phyloP scores from a whole-genome alignment of 2,329 filamentous ascomycete genomes.

The Stachybotrys chlorohalonatus region DNA sequence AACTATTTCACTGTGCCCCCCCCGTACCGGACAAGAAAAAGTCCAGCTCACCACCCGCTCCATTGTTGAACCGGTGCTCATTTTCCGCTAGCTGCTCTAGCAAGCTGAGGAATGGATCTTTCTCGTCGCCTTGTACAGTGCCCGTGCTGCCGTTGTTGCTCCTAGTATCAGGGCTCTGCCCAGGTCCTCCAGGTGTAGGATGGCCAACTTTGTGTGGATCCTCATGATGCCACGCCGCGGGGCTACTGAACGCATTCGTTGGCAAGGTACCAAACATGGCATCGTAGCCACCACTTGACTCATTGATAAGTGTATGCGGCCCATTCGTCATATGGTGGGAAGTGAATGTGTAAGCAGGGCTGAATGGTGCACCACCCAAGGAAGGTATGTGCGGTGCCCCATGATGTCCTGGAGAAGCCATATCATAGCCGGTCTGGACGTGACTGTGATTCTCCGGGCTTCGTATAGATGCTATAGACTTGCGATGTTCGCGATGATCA shows the following conservation, averaged over 20 bases:
- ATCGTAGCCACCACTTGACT: constrained; percentile 35
- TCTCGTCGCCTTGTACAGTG: constrained; percentile 50
- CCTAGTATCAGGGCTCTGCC: constrained; percentile 33
- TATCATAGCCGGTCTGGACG: constrained; percentile 20
- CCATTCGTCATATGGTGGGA: constrained; percentile 18
- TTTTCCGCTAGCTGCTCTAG: constrained; percentile 78
- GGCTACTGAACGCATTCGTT: constrained; percentile 43
- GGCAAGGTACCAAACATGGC: constrained; percentile 51
- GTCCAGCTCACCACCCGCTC: constrained; percentile 65
- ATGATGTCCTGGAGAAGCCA: constrained; percentile 19
- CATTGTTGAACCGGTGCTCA: constrained; percentile 50
- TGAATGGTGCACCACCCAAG: constrained; percentile 25
- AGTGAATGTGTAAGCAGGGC: constrained; percentile 31
- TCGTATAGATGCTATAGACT: constrained; percentile 17
- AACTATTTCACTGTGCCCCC: not conserved
- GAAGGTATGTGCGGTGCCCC: constrained; percentile 15
- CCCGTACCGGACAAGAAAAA: constrained; percentile 51
- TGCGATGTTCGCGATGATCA: constrained; percentile 20
- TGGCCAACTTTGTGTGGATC: constrained; percentile 16
- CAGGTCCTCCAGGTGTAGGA: constrained; percentile 10
- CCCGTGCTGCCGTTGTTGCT: constrained; percentile 42
- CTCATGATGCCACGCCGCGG: constrained; percentile 40
- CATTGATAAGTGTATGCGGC: constrained; percentile 16
- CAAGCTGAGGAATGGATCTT: constrained; percentile 71
- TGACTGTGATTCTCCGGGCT: constrained; percentile 19